Conservation (phyloP, 441 rosid genomes). For the Jatropha podagrica region DNA sequence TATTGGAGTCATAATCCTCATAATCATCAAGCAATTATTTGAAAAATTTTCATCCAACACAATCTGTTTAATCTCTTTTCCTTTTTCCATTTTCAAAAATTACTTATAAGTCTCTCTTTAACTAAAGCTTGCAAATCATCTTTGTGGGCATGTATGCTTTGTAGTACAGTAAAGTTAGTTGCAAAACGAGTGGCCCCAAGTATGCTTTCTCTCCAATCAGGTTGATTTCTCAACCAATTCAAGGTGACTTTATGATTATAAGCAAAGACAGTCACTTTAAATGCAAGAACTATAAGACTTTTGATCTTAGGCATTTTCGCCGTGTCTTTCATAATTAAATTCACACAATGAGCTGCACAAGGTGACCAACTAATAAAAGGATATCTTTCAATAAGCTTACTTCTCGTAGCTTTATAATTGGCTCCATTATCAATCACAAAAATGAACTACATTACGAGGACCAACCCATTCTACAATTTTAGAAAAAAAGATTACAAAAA, state of each 20-base stretch:
- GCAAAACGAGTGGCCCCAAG: too few relatives aligned
- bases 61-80: not conserved
- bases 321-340: not conserved
- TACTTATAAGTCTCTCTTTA: too few relatives aligned
- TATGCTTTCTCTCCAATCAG: too few relatives aligned
- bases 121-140: too few relatives aligned
- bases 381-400: not conserved
- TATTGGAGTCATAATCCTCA: too few relatives aligned
- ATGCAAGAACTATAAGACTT: not conserved
- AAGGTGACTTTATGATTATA: constrained; percentile 1
- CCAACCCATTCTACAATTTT: constrained; percentile 6
- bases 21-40: not conserved
- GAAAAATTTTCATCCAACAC: not conserved
- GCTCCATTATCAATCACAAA: constrained; percentile 19
- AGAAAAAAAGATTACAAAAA: not conserved
- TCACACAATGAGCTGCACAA: constrained; percentile 3
- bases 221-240: not conserved
- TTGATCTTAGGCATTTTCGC: not conserved
- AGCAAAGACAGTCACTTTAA: not conserved
- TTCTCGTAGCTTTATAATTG: constrained; percentile 1
- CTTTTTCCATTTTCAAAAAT: too few relatives aligned
- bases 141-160: too few relatives aligned
- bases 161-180: too few relatives aligned
- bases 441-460: not conserved
- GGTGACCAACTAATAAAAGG: constrained; percentile 1